Evolutionary conservation across 352 stramenopile genomes (phyloP).

Genomic region (Pythium scleroteichum): DNA sequence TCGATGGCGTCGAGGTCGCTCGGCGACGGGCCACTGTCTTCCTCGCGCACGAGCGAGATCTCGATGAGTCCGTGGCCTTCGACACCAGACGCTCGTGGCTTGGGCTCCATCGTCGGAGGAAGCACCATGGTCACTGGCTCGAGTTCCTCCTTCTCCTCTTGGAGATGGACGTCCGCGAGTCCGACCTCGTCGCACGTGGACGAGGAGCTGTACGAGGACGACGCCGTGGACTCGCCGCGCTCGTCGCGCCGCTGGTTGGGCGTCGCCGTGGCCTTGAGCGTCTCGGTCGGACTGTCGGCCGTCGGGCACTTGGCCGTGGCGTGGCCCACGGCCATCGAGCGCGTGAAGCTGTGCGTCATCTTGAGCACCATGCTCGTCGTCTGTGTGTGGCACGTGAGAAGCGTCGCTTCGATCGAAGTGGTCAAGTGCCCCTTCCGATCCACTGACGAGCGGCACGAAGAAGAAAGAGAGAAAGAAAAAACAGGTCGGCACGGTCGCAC

Average conservation of each 20-base stretch:
- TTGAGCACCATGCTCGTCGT: constrained; percentile 41
- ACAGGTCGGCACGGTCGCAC: not conserved
- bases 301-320: constrained; percentile 4
- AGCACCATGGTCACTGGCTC: not conserved
- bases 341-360: constrained; percentile 39
- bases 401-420: constrained; percentile 2
- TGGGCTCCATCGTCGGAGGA: not conserved
- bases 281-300: not conserved
- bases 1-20: constrained; percentile 55
- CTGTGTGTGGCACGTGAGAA: not conserved
- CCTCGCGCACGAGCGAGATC: constrained; percentile 46
- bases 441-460: not conserved
- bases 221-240: constrained; percentile 14
- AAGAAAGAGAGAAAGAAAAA: not conserved
- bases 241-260: constrained; percentile 9
- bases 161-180: constrained; percentile 8
- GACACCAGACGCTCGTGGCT: not conserved
- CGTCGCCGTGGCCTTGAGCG: constrained; percentile 13
- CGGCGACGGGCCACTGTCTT: constrained; percentile 11
- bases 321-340: constrained; percentile 11
- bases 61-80: constrained; percentile 47
- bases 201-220: constrained; percentile 9
- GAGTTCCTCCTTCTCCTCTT: constrained; percentile 2
- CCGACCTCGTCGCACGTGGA: constrained; percentile 10
- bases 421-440: not conserved